Base-by-base conservation (phyloP, 257 asterid genomes). In the Eustoma russellianum region DNA sequence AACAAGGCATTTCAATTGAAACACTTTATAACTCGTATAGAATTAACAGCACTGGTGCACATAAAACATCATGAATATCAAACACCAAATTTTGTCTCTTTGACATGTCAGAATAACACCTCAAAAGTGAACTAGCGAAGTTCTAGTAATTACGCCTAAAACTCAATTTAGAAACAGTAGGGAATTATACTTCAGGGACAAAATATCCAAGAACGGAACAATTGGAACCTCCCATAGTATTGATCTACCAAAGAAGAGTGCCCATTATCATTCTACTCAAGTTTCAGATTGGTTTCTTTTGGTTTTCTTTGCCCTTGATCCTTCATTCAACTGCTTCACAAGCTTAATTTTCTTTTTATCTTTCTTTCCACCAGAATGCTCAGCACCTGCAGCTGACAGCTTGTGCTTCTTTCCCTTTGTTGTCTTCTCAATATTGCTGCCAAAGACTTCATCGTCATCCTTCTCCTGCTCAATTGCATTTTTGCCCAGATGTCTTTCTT, bases 221-320 rank as follows among this genome's bases (percentile, higher is more conserved):
- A 34, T 33, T 48, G 48, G 64, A 41, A 13, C 33, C 17, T 24
- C 3, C 50, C 24, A 46, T 7, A 62, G 1, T 3, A 10, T 48
- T 38, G n/a, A 11, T 24, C 30, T 17, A 17, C 19, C 9, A 44
- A 40, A 49, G 35, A 45, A 51, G 33, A 33, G 41, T 50, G 33
- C 46, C 49, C 18, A 2, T 35, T 17, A 58, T 17, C 41, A 48
- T 38, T 14, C 46, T 19, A 45, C 53, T 68, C 35, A 52, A 9
- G 19, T 12, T 51, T 56, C 54, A 63, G 56, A 72, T 81, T 72
- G 75, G 46, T 28, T 72, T 66, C 69, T 72, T 47, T 52, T 66
- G 46, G 75, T 61, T 69, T 71, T 79, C 65, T 57, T 73, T 51
- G 61, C 58, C 2, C 17, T 34, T 48, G 61, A 41, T 48, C 57